Base-by-base conservation (phyloP, 352 stramenopile species). In the Phytophthora nicotianae region DNA sequence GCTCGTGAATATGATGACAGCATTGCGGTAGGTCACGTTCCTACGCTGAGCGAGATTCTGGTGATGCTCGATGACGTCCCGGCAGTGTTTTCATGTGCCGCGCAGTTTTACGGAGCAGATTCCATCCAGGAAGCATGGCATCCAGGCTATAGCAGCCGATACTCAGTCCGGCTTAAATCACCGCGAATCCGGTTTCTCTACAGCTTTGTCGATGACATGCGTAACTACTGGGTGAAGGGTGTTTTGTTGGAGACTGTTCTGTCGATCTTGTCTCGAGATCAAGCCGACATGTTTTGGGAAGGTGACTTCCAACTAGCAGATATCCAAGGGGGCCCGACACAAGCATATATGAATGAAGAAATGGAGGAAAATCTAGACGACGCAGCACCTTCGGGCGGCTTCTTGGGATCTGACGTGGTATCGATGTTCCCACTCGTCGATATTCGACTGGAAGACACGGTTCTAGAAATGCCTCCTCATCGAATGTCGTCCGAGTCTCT, bases 371-470 rank as follows among this genome's bases (percentile, higher is more conserved):
- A 62, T 8, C 49, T 47, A 49, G 61, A 64, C 38, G 57, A 59
- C 19, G 26, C 40, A 38, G 5, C 20, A 33, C 29, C 29, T 48
- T 47, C 62, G 1, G 50, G 56, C 21, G 43, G 64, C n/a, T 81
- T 78, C n/a, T 65, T 84, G 17, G 72, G 76, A 0, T 82, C 77
- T 29, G 86, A 93, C 27, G 77, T 93, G 26, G 84, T 95, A 4
- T 95, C 87, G 10, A 88, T 86, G 70, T 95, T 95, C 48, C 87
- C 87, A 8, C 63, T 93, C 0, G 37, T 95, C 14, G 82, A 92
- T 57, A 67, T 95, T 54, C 75, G 76, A 14, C 41, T 95, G 0
- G 63, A 84, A 42, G 85, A 95, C 57, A 74, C 84, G 2, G 76
- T 89, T 40, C 40, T 95, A 17, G 77, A 89, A 48, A 91, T 95